Evolutionary conservation across 2,329 filamentous ascomycete species (phyloP), one percentile per base, ranked within the genome.

Genomic region (Bimuria novae-zelandiae): DNA sequence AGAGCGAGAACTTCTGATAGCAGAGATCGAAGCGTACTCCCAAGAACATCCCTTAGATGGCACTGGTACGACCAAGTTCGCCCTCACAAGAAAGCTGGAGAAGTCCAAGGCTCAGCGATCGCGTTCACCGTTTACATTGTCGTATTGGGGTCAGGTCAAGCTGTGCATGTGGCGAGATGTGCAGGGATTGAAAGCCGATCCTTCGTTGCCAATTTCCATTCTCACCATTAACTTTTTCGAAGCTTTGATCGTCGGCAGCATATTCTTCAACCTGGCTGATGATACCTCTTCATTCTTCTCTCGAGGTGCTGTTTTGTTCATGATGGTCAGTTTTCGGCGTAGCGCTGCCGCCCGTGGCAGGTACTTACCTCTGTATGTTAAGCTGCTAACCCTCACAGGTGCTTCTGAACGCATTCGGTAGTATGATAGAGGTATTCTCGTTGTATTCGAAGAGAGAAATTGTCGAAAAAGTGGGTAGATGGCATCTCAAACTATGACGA

Each of bases 381-480:
- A n/a, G 32, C 82, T 5, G 82, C 82, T 0, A 80, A 81, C 0
- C 90, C 94, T 95, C n/a, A 69, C 89, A 90, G 61, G 86, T 92
- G 66, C 79, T 96, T 55, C 86, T 94, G 77, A 95, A 94, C 72
- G 90, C 90, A 39, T 93, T 94, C 67, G 82, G 86, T 54, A 89
- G 85, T 69, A 88, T 89, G 50, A 81, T 94, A 32, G 90, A 94
- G 80, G 94, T 96, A 69, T 75, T 94, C 27, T 92, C 89, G 0
- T 81, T 96, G 4, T 97, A 94, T 69, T 84, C 89, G 1, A 91
- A 96, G 82, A 88, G 92, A 30, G 88, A 89, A 1, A 96, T 96
- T 64, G 90, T 97, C 54, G 91, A 96, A 69, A 96, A 96, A 71
- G 64, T 57, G 87, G 54, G 88, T 88, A 68, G 3, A n/a, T 8